These are phyloP conservation scores for Calvatia gigantea DNA, from an alignment of 768 basidiomycete genomes.

Conservation along the genomic window DNA sequence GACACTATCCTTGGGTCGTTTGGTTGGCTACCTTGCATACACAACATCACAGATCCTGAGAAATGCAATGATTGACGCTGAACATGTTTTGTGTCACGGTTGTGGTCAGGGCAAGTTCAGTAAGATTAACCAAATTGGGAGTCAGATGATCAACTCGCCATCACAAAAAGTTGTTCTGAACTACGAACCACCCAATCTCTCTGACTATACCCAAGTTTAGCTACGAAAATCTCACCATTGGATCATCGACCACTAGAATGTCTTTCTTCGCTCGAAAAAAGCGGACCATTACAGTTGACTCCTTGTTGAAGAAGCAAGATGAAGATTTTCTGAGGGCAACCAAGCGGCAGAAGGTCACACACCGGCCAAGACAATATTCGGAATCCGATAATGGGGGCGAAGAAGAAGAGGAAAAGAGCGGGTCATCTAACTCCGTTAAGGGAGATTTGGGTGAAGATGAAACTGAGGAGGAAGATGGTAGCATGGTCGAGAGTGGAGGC, in stretches of 20 bases:
- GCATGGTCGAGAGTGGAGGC: constrained; percentile 7
- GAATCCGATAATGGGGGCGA: constrained; percentile 1
- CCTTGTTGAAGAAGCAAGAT: constrained; percentile 45
- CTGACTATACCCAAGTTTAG: not conserved
- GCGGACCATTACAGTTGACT: constrained; percentile 37
- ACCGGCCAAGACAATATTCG: not conserved
- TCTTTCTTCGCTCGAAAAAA: constrained; percentile 15
- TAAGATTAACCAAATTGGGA: not conserved
- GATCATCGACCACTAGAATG: too few relatives aligned
- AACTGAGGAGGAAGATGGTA: constrained; percentile 6
- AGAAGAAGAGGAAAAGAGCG: constrained; percentile 8
- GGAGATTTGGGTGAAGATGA: constrained; percentile 10
- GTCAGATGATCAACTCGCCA: not conserved
- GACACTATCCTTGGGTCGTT: too few relatives aligned
- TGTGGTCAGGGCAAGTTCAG: not conserved
- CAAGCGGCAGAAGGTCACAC: constrained; percentile 32
- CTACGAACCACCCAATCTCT: not conserved
- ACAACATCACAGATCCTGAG: too few relatives aligned
- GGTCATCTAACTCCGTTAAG: constrained; percentile 11
- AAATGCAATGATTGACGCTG: too few relatives aligned
- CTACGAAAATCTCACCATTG: not conserved
- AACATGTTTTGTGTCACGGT: too few relatives aligned
- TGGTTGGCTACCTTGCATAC: too few relatives aligned
- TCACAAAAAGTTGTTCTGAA: not conserved
- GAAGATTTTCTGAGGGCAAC: constrained; percentile 19